phyloP scores from a whole-genome alignment of 2,329 filamentous ascomycete species.

The Phyllosticta ampelicida region DNA sequence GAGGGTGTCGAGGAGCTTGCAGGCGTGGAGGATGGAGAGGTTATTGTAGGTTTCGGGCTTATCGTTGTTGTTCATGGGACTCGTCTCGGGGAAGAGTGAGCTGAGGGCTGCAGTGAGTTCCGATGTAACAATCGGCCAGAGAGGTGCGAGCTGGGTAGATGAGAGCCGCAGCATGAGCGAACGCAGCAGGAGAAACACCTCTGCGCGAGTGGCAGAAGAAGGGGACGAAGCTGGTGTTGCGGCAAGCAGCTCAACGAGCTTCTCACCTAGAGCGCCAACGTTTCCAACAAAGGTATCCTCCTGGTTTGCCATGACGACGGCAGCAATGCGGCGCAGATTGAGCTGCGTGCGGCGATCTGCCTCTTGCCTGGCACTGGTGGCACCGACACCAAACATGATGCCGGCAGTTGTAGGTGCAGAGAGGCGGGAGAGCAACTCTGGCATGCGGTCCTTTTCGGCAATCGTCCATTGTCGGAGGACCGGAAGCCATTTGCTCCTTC shows the following conservation, averaged over 20 bases:
- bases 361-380: slow-evolving; percentile 85
- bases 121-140: slow-evolving; percentile 84
- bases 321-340: slow-evolving; percentile 71
- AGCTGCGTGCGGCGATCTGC: slow-evolving; percentile 88
- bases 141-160: slow-evolving; percentile 64
- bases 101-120: slow-evolving; percentile 74
- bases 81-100: slow-evolving; percentile 49
- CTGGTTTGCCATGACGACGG: slow-evolving; percentile 65
- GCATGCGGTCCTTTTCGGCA: slow-evolving; percentile 77
- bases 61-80: slow-evolving; percentile 38
- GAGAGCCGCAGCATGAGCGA: slow-evolving; percentile 71
- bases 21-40: slow-evolving; percentile 72
- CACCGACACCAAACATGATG: slow-evolving; percentile 97
- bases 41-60: slow-evolving; percentile 62
- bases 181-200: slow-evolving; percentile 80
- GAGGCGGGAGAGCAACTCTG: slow-evolving; percentile 68
- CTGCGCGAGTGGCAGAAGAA: slow-evolving; percentile 77
- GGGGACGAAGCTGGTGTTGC: slow-evolving; percentile 84
- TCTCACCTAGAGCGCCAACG: slow-evolving; percentile 63
- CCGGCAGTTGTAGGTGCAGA: slow-evolving; percentile 82
- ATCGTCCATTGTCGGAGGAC: slow-evolving; percentile 75
- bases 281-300: slow-evolving; percentile 73
- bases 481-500: slow-evolving; percentile 68
- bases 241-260: slow-evolving; percentile 72
- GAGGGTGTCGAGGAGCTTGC: slow-evolving; percentile 85